These are phyloP conservation scores for Citrus medica DNA, from an alignment of 345 rosid species.

Conservation along the genomic window DNA sequence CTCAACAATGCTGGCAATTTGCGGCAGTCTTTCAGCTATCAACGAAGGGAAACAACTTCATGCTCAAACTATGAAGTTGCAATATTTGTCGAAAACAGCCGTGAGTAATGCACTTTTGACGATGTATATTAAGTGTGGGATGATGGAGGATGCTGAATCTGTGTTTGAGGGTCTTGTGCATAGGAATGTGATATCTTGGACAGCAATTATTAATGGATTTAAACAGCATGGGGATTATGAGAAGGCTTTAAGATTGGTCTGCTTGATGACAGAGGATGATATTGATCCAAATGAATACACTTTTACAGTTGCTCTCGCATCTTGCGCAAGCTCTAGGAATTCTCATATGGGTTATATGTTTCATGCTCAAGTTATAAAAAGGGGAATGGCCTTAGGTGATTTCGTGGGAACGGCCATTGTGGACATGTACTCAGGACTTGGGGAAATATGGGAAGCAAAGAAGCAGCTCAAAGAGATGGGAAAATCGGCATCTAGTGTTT, in stretches of 20 bases:
- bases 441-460: slow-evolving; percentile 11
- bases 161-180: slow-evolving; percentile 13
- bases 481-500: slow-evolving; percentile 7
- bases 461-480: slow-evolving; percentile 22
- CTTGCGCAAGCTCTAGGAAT: slow-evolving; percentile 18
- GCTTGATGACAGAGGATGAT: slow-evolving; percentile 22
- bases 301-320: slow-evolving; percentile 20
- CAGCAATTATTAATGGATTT: slow-evolving; percentile 21
- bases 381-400: slow-evolving; percentile 18
- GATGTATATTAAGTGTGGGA: slow-evolving; percentile 23
- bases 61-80: slow-evolving; percentile 22
- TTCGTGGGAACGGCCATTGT: slow-evolving; percentile 25
- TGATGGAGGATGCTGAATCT: slow-evolving; percentile 23
- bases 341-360: slow-evolving; percentile 2
- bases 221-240: slow-evolving; percentile 16
- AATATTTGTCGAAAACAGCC: slow-evolving; percentile 19
- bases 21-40: slow-evolving; percentile 8
- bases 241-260: slow-evolving; percentile 18
- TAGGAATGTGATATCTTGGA: slow-evolving; percentile 26
- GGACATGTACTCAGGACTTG: slow-evolving; percentile 25
- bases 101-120: slow-evolving; percentile 28
- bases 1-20: slow-evolving; percentile 17
- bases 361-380: slow-evolving; percentile 23
- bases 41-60: slow-evolving; percentile 29
- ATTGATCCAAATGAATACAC: slow-evolving; percentile 26